A percentile compares a stretch with the other conserved stretches of the same genome.
These are phyloP conservation scores for Collybia mongolica DNA, from an alignment of 768 basidiomycete species.

Conservation along the genomic window DNA sequence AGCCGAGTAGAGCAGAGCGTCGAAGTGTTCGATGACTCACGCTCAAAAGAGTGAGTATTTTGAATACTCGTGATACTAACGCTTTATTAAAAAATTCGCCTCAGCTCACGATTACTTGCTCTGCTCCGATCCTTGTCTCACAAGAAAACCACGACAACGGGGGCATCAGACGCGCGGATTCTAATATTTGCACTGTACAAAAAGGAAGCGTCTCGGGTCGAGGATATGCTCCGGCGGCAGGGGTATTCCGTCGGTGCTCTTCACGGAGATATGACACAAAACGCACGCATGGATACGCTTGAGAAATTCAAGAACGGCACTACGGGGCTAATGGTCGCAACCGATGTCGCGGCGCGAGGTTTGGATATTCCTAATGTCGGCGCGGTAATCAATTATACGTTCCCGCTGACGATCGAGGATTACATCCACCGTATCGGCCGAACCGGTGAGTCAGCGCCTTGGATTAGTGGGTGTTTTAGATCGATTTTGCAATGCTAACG, in stretches of 20 bases:
- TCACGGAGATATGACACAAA: slow-evolving; percentile 91
- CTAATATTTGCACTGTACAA: slow-evolving; percentile 97
- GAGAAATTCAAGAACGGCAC: slow-evolving; percentile 83
- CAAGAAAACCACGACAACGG: slow-evolving; percentile 57
- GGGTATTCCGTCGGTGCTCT: slow-evolving; percentile 80
- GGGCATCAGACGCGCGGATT: slow-evolving; percentile 60
- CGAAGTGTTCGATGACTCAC: slow-evolving; percentile 86
- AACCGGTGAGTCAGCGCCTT: slow-evolving; percentile 54
- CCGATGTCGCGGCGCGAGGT: slow-evolving; percentile 96
- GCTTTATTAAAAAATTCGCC: neutral
- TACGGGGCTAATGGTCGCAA: slow-evolving; percentile 86
- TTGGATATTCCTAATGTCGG: slow-evolving; percentile 97
- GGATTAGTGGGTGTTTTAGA: slow-evolving; percentile 1
- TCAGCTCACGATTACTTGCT: slow-evolving; percentile 58
- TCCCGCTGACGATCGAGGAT: slow-evolving; percentile 94
- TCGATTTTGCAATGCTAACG: slow-evolving; percentile 19
- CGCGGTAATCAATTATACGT: slow-evolving; percentile 95
- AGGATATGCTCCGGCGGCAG: slow-evolving; percentile 68
- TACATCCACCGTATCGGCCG: slow-evolving; percentile 90
- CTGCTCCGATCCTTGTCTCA: slow-evolving; percentile 55
- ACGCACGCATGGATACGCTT: slow-evolving; percentile 78
- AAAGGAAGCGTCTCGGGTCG: slow-evolving; percentile 93
- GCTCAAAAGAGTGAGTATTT: slow-evolving; percentile 81
- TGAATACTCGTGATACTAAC: neutral
- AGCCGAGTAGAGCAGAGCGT: slow-evolving; percentile 88